These are phyloP conservation scores for Neurospora pannonica DNA, from an alignment of 495 filamentous ascomycete genomes.

Conservation along the genomic window DNA sequence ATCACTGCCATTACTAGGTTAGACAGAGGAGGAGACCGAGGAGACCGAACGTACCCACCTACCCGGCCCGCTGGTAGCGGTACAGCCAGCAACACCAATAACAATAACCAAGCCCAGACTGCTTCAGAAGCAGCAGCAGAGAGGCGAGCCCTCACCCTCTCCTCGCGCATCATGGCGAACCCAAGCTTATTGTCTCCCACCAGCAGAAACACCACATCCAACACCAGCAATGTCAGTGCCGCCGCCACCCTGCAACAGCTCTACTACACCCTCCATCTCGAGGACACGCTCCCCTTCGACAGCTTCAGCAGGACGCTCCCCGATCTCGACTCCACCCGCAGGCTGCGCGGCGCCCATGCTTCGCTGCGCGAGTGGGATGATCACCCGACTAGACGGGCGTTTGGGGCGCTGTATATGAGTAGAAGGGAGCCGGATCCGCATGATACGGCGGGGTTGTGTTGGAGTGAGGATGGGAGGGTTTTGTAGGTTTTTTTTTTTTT, in stretches of 20 bases:
- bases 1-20: not conserved
- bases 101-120: not conserved
- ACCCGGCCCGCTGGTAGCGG: not conserved
- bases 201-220: not conserved
- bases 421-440: conserved; percentile 27
- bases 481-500: conserved; percentile 47
- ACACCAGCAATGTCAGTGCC: not conserved
- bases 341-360: not conserved
- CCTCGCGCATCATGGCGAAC: conserved; percentile 9
- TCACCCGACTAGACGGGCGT: conserved; percentile 9
- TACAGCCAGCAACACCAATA: not conserved
- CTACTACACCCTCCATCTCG: not conserved
- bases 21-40: not conserved
- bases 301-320: not conserved
- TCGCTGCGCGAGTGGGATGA: conserved; percentile 21
- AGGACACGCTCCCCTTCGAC: not conserved
- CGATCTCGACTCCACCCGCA: not conserved
- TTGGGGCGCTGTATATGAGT: conserved; percentile 8
- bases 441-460: conserved; percentile 58
- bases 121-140: conserved; percentile 3
- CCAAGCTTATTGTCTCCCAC: conserved; percentile 2
- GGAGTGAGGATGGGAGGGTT: conserved; percentile 58
- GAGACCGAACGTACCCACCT: not conserved
- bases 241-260: not conserved
- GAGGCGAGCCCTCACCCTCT: conserved; percentile 7